Conservation (phyloP, 2,329 filamentous ascomycete genomes). For the Polychaeton citri region DNA sequence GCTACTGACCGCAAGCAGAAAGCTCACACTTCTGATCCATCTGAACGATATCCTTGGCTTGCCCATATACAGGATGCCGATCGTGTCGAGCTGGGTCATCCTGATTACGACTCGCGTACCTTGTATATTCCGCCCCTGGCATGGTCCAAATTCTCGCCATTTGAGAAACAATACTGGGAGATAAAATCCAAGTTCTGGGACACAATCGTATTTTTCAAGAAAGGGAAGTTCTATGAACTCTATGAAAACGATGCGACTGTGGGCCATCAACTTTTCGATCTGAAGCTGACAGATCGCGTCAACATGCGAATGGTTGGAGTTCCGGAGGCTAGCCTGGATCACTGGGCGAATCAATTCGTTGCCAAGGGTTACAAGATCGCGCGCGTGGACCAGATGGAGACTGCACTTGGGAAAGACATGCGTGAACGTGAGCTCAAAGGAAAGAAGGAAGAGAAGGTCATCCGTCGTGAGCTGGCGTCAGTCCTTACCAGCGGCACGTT, state of each 20-base stretch:
- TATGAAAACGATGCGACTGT: slow-evolving; percentile 97
- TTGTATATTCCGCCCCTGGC: slow-evolving; percentile 77
- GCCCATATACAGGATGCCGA: slow-evolving; percentile 77
- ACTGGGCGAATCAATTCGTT: slow-evolving; percentile 97
- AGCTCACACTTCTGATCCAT: slow-evolving; percentile 68
- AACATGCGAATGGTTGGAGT: slow-evolving; percentile 99
- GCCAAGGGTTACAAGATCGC: slow-evolving; percentile 97
- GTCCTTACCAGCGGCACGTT: slow-evolving; percentile 86
- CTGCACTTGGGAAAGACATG: slow-evolving; percentile 93
- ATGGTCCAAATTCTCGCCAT: slow-evolving; percentile 75
- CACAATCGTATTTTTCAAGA: slow-evolving; percentile 98
- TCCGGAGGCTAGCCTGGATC: slow-evolving; percentile 84
- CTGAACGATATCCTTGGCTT: slow-evolving; percentile 80
- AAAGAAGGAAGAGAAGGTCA: slow-evolving; percentile 80
- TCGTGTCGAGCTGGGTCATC: slow-evolving; percentile 60
- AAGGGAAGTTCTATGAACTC: slow-evolving; percentile 97
- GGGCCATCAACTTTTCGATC: slow-evolving; percentile 89
- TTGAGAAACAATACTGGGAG: slow-evolving; percentile 98
- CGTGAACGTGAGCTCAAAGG: slow-evolving; percentile 62
- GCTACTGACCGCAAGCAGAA: slow-evolving; percentile 38
- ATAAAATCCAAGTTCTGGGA: slow-evolving; percentile 98
- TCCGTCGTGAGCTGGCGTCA: slow-evolving; percentile 76
- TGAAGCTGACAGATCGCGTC: slow-evolving; percentile 94
- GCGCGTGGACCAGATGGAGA: slow-evolving; percentile 91
- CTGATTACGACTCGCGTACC: slow-evolving; percentile 82